Conservation (phyloP, 2,329 filamentous ascomycete genomes). For the Paracoccidioides brasiliensis region DNA sequence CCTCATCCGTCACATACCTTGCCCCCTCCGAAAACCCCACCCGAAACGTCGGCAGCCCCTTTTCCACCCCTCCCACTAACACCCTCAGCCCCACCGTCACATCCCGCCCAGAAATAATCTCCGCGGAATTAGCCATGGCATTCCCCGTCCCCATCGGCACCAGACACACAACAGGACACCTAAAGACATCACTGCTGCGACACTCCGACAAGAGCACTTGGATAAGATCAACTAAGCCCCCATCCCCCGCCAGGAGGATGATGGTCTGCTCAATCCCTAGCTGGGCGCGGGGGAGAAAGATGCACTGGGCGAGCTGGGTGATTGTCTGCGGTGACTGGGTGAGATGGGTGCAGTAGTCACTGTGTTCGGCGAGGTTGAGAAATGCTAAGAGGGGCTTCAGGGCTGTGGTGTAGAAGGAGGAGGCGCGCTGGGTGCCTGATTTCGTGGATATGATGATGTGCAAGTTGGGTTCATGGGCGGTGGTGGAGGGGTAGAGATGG, state of each 20-base stretch:
- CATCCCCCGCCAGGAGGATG: conserved; percentile 75
- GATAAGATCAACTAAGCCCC: conserved; percentile 69
- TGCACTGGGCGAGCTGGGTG: conserved; percentile 43
- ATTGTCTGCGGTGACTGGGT: conserved; percentile 55
- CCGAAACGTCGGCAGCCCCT: conserved; percentile 48
- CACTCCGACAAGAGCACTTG: conserved; percentile 24
- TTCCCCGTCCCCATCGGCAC: conserved; percentile 41
- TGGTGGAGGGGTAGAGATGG: not conserved
- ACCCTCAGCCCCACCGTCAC: conserved; percentile 39
- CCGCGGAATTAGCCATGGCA: conserved; percentile 31
- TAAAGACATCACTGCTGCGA: conserved; percentile 13
- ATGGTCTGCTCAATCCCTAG: conserved; percentile 44
- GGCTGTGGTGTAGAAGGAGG: conserved; percentile 42
- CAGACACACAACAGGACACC: conserved; percentile 44
- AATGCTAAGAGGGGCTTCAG: conserved; percentile 45
- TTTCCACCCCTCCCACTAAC: conserved; percentile 45
- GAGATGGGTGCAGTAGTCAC: conserved; percentile 41
- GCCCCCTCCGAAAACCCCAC: conserved; percentile 50
- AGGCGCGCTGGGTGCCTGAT: conserved; percentile 50
- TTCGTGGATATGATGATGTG: conserved; percentile 55
- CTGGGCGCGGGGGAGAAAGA: conserved; percentile 39
- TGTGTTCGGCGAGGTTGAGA: conserved; percentile 20
- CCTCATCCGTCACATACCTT: conserved; percentile 31
- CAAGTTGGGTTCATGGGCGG: conserved; percentile 11
- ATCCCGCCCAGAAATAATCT: conserved; percentile 16